Conservation (phyloP, 768 basidiomycete genomes). For the Russula sp. region DNA sequence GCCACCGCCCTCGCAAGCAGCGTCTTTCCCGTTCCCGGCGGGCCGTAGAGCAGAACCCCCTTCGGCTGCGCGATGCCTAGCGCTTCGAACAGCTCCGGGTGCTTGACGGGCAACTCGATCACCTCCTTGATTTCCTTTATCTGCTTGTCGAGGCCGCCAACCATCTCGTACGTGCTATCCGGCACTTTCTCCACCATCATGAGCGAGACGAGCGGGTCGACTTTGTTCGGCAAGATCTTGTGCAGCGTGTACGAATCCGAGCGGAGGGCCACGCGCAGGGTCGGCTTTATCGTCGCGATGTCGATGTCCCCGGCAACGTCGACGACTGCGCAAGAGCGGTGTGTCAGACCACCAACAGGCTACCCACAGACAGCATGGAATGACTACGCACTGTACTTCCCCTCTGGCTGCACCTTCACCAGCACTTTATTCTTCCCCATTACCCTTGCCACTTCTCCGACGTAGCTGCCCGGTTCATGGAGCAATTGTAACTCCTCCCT, state of each 20-base stretch:
- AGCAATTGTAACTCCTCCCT: slow-evolving; percentile 89
- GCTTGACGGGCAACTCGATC: slow-evolving; percentile 95
- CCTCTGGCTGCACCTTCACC: slow-evolving; percentile 97
- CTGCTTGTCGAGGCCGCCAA: slow-evolving; percentile 95
- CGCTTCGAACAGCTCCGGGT: slow-evolving; percentile 90
- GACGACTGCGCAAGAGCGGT: slow-evolving; percentile 57
- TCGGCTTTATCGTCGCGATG: slow-evolving; percentile 68
- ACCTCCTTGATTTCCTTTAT: slow-evolving; percentile 99
- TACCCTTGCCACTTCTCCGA: slow-evolving; percentile 95
- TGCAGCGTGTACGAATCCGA: slow-evolving; percentile 96
- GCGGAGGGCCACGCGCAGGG: slow-evolving; percentile 89
- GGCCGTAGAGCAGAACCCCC: slow-evolving; percentile 92
- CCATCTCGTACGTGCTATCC: slow-evolving; percentile 99
- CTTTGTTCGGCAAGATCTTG: slow-evolving; percentile 95
- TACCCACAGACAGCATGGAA: not conserved
- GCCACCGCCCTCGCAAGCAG: slow-evolving; percentile 92
- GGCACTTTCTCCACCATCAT: slow-evolving; percentile 99
- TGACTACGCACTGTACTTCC: slow-evolving; percentile 83
- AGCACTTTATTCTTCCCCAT: slow-evolving; percentile 99
- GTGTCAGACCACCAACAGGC: not conserved
- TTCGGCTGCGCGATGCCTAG: slow-evolving; percentile 97
- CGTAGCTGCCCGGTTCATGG: slow-evolving; percentile 95
- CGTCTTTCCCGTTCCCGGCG: slow-evolving; percentile 96
- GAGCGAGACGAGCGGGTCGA: slow-evolving; percentile 94
- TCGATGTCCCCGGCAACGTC: slow-evolving; percentile 89